Evolutionary conservation across 306 rosid genomes (phyloP), one percentile per base, ranked within the genome.

Genomic region (Vigna angularis): DNA sequence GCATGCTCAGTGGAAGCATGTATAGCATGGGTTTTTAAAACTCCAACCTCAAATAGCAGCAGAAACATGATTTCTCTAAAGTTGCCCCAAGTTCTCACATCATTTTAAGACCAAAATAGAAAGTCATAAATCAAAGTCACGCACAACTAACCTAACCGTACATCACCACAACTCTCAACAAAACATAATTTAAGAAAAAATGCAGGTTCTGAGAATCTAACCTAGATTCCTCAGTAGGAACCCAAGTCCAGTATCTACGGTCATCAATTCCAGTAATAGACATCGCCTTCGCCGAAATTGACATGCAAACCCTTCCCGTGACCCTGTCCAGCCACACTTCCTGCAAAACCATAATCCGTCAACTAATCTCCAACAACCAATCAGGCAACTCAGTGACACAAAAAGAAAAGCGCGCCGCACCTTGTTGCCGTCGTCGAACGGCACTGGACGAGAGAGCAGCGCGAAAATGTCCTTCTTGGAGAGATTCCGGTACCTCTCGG

Each of bases 191-290:
- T 12, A 36, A 78, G 59, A 2, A 42, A 70, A 74, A 40, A 6
- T 3, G 52, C 53, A 57, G 36, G 4, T 42, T 77, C 28, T 3
- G 10, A 22, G 30, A 67, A 34, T 32, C 85, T 78, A 61, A 91
- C 98, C 98, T 90, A 56, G 98, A 93, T 79, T 93, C 98, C 79
- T 93, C 93, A n/a, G 98, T 93, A 18, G 92, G 88, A 86, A 93
- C 52, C 98, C 97, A 93, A 72, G 84, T 93, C 98, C 98, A 94
- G 82, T 94, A 94, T 78, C 98, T 89, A 40, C 98, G 78, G 48
- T 87, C 88, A 47, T 93, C 98, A 44, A 93, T 93, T 74, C 98
- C 98, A 12, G 96, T 94, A 66, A 94, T 91, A 4, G 85, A 78
- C 98, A 94, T 66, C 3, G 85, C 98, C 83, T 66, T 94, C 0